Evolutionary conservation across 805 yeast genomes (phyloP).

Genomic region (Pichia cephalocereana): DNA sequence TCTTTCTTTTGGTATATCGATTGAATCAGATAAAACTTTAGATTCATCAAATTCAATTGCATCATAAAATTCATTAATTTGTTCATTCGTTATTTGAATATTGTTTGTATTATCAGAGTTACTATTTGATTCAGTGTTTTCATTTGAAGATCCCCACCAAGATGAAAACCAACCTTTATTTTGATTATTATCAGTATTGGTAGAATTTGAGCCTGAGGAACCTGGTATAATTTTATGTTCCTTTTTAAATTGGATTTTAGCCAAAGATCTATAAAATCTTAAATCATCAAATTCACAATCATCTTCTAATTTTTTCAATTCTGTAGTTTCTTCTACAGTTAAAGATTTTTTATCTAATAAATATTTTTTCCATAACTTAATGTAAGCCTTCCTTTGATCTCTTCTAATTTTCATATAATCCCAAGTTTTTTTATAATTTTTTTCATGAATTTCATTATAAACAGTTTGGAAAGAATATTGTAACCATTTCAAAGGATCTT

Average conservation of each 20-base stretch:
- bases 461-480: conserved; percentile 72
- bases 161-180: conserved; percentile 57
- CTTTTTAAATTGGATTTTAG: conserved; percentile 56
- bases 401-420: conserved; percentile 61
- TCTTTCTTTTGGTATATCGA: conserved; percentile 66
- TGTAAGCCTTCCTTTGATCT: conserved; percentile 62
- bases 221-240: conserved; percentile 28
- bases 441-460: conserved; percentile 70
- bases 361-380: conserved; percentile 50
- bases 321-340: conserved; percentile 23
- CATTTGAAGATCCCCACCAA: conserved; percentile 46
- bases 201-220: conserved; percentile 3
- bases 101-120: conserved; percentile 4
- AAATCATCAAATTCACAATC: conserved; percentile 68
- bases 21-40: conserved; percentile 37
- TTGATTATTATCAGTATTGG: not conserved
- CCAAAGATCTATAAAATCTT: conserved; percentile 73
- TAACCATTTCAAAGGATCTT: conserved; percentile 77
- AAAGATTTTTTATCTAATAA: conserved; percentile 34
- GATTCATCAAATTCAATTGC: conserved; percentile 87
- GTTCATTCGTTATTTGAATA: conserved; percentile 69
- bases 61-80: conserved; percentile 79
- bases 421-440: conserved; percentile 83
- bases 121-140: conserved; percentile 7
- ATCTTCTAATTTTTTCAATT: conserved; percentile 46